Base-by-base conservation (phyloP, 345 rosid genomes). In the Diplotaxis tenuifolia region DNA sequence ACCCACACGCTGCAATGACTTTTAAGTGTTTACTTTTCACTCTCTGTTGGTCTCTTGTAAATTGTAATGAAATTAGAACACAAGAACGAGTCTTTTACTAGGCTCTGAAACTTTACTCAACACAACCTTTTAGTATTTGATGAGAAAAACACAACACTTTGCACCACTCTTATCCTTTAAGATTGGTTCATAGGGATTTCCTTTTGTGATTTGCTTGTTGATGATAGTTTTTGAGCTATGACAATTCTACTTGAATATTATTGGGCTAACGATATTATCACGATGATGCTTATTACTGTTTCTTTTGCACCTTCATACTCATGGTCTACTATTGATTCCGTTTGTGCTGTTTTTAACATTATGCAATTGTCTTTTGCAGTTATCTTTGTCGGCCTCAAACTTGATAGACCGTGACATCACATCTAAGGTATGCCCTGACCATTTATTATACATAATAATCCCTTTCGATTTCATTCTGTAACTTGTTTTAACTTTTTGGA, bases 331-430 rank as follows among this genome's bases (percentile, higher is more conserved):
- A n/a, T 20, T 47, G 8, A 32, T 47, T 38, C 28, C 16, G 29
- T 28, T 42, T 16, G 50, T 56, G 23, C 34, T 19, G 69, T 68
- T 58, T 38, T 55, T 62, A 32, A 75, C 55, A 21, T 22, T 31
- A 23, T 31, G 71, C 10, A 27, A 61, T 64, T 77, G 27, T 68
- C 25, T 62, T 14, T 27, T 82, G 83, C 88, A 90, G 98, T 65
- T 93, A 72, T 77, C 91, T 64, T 60, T 89, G 61, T 90, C 96
- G 7, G 96, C 90, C 61, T 82, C 88, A 21, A 86, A 86, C 56
- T 83, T 93, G 72, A 70, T 75, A 21, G 93, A 93, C 79, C 87
- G 83, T 50, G 98, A 93, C 73, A 52, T 89, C 68, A 67, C 85
- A 52, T 93, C 98, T 56, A 93, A 90, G 91, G 98, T 90, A 69